phyloP scores from a whole-genome alignment of 768 basidiomycete species.

The Pleurotus eryngii region DNA sequence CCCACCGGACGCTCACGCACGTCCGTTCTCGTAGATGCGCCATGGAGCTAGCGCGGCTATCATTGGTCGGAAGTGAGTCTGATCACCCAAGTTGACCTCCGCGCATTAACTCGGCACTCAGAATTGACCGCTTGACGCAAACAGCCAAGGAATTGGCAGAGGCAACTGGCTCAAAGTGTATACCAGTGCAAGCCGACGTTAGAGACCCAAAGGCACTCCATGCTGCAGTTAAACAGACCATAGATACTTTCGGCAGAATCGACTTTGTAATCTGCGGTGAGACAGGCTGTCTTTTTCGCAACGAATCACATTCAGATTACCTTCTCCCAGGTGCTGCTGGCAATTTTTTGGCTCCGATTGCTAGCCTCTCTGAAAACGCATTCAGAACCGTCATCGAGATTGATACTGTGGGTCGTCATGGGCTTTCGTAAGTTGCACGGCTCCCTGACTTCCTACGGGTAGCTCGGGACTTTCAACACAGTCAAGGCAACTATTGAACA shows the following conservation, averaged over 20 bases:
- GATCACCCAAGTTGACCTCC: neutral
- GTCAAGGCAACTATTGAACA: conserved; percentile 86
- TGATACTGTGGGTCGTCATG: conserved; percentile 62
- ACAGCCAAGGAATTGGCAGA: conserved; percentile 69
- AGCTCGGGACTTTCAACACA: conserved; percentile 93
- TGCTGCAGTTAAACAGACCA: conserved; percentile 71
- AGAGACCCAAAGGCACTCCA: conserved; percentile 68
- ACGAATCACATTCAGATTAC: neutral
- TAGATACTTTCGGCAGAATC: conserved; percentile 78
- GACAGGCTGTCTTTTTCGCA: neutral
- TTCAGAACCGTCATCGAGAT: conserved; percentile 94
- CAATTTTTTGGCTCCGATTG: conserved; percentile 90
- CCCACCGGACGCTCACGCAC: neutral
- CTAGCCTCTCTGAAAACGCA: conserved; percentile 80
- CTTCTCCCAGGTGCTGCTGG: conserved; percentile 82
- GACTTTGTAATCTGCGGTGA: conserved; percentile 94
- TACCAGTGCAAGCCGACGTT: conserved; percentile 81
- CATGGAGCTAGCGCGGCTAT: conserved; percentile 83
- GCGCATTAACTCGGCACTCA: conserved; percentile 24
- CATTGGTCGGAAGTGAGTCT: conserved; percentile 78
- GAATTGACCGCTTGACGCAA: conserved; percentile 66
- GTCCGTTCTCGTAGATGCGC: conserved; percentile 53
- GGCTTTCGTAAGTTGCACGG: neutral
- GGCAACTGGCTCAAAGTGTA: conserved; percentile 66
- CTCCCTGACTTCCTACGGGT: conserved; percentile 3